These are phyloP conservation scores for Lipomyces mesembrius DNA, from an alignment of 805 yeast genomes.

Conservation along the genomic window DNA sequence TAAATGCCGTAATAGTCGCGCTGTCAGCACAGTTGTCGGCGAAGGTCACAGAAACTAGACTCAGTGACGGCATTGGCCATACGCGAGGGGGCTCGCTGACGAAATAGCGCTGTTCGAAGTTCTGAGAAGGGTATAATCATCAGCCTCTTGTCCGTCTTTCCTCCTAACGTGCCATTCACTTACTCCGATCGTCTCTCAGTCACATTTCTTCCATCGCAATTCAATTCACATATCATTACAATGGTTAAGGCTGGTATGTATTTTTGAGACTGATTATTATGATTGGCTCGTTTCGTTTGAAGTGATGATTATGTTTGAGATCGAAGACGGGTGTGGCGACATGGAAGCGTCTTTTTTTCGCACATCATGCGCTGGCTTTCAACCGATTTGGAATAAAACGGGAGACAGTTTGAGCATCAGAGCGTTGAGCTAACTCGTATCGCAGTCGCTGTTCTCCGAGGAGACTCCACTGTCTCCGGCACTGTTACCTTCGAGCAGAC, in stretches of 20 bases:
- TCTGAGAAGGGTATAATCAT: not conserved
- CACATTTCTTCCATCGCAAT: not conserved
- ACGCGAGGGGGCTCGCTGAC: not conserved
- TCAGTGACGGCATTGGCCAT: not conserved
- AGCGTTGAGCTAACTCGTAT: constrained; percentile 6
- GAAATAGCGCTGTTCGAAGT: not conserved
- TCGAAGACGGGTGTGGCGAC: not conserved
- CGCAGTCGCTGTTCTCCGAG: constrained; percentile 91
- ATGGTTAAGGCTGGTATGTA: constrained; percentile 72
- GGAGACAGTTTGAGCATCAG: constrained; percentile 6
- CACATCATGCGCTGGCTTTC: not conserved
- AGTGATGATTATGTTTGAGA: not conserved
- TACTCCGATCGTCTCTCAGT: not conserved
- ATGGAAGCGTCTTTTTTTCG: not conserved
- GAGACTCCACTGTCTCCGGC: constrained; percentile 90
- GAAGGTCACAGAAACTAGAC: not conserved
- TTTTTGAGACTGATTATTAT: not conserved
- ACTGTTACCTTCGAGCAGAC: constrained; percentile 84
- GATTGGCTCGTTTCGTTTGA: not conserved
- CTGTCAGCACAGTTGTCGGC: not conserved
- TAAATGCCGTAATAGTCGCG: not conserved
- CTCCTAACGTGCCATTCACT: not conserved
- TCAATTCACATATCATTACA: constrained; percentile 38
- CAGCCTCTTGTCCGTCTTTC: not conserved
- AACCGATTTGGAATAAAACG: not conserved